A percentile compares a stretch with the other conserved stretches of the same genome.
phyloP scores from a whole-genome alignment of 139 green algal genomes.

The Dunaliella sp. region DNA sequence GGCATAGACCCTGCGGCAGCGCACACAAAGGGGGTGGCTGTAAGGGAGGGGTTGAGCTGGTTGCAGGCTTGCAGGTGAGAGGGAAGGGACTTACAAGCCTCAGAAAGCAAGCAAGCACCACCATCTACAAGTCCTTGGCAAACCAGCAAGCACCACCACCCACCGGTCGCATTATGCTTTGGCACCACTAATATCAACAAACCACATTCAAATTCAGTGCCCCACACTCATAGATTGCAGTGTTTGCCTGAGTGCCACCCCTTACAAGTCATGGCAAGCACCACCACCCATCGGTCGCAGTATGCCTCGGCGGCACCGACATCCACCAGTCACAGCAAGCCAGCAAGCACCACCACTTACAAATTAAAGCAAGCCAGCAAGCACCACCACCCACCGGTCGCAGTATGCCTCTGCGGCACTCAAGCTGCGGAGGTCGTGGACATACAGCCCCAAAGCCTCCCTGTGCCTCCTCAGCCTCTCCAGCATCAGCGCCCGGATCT shows the following conservation, averaged over 20 bases:
- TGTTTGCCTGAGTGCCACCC: background rate
- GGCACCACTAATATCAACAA: constrained; percentile 36
- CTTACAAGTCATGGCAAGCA: background rate
- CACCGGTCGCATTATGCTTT: constrained; percentile 77
- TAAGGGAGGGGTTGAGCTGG: background rate
- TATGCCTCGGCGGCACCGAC: background rate
- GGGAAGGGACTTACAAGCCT: no score
- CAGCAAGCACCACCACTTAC: background rate
- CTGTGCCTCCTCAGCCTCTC: constrained; percentile 69
- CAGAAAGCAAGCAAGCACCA: background rate
- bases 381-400: constrained; percentile 43
- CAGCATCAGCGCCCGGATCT: constrained; percentile 79
- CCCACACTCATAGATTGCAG: background rate
- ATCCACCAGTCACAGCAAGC: background rate
- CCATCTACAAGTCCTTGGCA: background rate
- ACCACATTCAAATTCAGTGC: background rate
- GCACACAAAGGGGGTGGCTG: background rate
- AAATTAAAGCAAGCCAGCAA: background rate
- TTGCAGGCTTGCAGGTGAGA: background rate
- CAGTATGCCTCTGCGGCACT: constrained; percentile 71
- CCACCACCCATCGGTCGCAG: background rate
- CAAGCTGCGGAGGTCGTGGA: constrained; percentile 53
- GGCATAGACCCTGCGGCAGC: background rate
- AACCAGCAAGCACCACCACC: background rate
- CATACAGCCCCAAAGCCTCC: constrained; percentile 72